phyloP scores from a whole-genome alignment of 768 basidiomycete species.

The Filobasidium wieringae region DNA sequence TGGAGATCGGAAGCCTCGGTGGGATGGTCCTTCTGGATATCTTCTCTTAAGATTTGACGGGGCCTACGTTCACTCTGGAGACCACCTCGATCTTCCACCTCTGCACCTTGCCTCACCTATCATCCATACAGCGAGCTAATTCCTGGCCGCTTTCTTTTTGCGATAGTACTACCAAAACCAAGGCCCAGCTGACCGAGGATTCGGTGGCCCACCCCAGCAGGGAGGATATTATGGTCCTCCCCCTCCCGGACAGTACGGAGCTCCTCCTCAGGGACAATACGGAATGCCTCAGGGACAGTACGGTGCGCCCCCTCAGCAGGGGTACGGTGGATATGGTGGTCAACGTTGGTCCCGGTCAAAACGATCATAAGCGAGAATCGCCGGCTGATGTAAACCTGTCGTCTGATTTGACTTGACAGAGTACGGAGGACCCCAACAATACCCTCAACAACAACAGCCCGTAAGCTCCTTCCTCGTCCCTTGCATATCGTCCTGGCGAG shows the following conservation, averaged over 20 bases:
- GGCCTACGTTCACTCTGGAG: too few species aligned
- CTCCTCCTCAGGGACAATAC: background rate
- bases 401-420: too few species aligned
- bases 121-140: background rate
- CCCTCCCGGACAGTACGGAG: background rate
- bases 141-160: background rate
- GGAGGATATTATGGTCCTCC: background rate
- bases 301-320: background rate
- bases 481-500: too few species aligned
- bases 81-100: background rate
- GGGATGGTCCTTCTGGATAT: too few species aligned
- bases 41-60: too few species aligned
- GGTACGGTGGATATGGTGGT: too few species aligned
- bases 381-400: too few species aligned
- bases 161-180: slow-evolving; percentile 1
- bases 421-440: background rate
- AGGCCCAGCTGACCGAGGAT: background rate
- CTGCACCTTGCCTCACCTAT: background rate
- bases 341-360: too few species aligned
- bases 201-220: background rate
- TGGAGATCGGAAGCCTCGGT: background rate
- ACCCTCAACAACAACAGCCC: background rate
- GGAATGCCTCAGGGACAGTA: background rate
- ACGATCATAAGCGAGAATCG: too few species aligned
- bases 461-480: background rate